Base-by-base conservation (phyloP, 2,329 filamentous ascomycete species). In the Apiospora koreana region DNA sequence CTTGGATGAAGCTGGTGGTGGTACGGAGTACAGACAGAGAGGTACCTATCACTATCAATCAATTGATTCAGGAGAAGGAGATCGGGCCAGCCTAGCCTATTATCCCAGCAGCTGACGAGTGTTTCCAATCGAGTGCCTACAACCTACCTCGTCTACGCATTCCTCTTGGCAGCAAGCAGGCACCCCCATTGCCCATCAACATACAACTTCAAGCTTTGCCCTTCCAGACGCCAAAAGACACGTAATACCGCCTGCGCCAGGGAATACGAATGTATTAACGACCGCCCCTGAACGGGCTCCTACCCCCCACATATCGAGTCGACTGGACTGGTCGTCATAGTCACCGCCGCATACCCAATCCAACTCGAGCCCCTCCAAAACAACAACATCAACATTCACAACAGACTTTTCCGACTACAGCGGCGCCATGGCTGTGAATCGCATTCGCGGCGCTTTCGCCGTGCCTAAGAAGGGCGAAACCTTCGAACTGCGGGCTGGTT, bases 401-500 rank as follows among this genome's bases (percentile, higher is more conserved):
- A 12, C 18, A 9, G 54, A 72, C 68, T 68, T 72, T 64, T 43
- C 69, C 74, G 73, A 74, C 73, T 72, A 62, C 28, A 38, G 9
- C 68, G 21, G 67, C 77, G 85, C 79, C 77, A 97, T 97, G 94
- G 95, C 96, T 80, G 95, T 98, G 81, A 98, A 96, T 85, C 93
- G 95, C 82, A 96, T 99, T 82, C 91, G 93, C 81, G 95, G 93
- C 83, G 96, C 95, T 78, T 97, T 99, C 82, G 92, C 94, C 81
- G 92, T 91, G 81, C 96, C 96, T 77, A 91, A 92, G 79, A 99
- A 99, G 86, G 96, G 96, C 81, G 96, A 99, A 85, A 99, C 96
- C 21, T 98, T 97, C 81, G 96, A 99, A 87, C 86, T 99, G 83
- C 92, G 96, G 81, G 94, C 95, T 74, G 96, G 96, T 48, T 86